Percentiles rank a stretch among this genome's conserved stretches.
Conservation (phyloP, 2,329 filamentous ascomycete genomes). For the Calonectria pteridis region DNA sequence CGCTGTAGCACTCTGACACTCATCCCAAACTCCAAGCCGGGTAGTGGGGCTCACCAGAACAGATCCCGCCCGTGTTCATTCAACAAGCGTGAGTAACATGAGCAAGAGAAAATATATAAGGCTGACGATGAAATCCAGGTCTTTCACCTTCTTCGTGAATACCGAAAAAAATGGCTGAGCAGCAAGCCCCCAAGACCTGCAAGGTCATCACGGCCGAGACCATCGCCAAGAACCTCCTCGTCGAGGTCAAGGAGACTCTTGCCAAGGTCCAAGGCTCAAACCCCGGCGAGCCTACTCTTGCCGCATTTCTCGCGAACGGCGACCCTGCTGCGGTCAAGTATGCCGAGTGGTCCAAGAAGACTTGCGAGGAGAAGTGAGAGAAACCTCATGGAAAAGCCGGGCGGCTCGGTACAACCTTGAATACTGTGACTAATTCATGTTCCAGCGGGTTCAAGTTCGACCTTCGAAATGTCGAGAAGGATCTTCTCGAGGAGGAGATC, state of each 20-base stretch:
- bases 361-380: slow-evolving; percentile 92
- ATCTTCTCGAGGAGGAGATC: slow-evolving; percentile 90
- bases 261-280: slow-evolving; percentile 73
- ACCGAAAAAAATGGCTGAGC: slow-evolving; percentile 45
- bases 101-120: slow-evolving; percentile 7
- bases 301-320: slow-evolving; percentile 91
- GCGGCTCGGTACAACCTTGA: slow-evolving; percentile 33
- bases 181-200: slow-evolving; percentile 75
- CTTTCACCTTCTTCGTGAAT: not conserved
- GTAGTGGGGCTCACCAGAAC: slow-evolving; percentile 34
- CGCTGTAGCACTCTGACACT: slow-evolving; percentile 25
- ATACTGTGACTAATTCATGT: slow-evolving; percentile 39
- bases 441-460: slow-evolving; percentile 89
- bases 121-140: slow-evolving; percentile 20
- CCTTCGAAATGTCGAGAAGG: slow-evolving; percentile 85
- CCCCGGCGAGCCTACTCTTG: slow-evolving; percentile 76
- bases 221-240: slow-evolving; percentile 85
- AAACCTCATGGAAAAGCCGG: slow-evolving; percentile 34
- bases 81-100: slow-evolving; percentile 32
- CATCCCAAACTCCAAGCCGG: slow-evolving; percentile 26
- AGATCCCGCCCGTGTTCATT: slow-evolving; percentile 23
- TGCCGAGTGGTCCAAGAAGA: slow-evolving; percentile 97
- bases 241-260: slow-evolving; percentile 82
- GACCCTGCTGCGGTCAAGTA: slow-evolving; percentile 94
- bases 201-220: slow-evolving; percentile 92